Conservation (phyloP, 345 rosid species). For the Euphorbia peplus region DNA sequence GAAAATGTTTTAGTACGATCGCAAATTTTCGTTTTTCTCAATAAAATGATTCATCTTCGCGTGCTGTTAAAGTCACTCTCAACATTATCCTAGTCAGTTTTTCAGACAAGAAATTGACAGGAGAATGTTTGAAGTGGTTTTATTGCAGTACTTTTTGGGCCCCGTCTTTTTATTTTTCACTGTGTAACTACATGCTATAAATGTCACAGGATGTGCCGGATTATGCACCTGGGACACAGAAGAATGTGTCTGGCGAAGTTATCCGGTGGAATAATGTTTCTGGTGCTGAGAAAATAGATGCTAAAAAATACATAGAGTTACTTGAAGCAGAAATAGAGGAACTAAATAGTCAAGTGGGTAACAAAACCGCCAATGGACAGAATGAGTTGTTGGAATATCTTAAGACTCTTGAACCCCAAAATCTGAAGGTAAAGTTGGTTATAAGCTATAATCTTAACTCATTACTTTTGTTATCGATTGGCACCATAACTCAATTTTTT, state of each 20-base stretch:
- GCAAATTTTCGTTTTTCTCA: no score
- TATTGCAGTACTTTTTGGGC: neutral
- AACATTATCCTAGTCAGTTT: no score
- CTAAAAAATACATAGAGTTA: slow-evolving; percentile 80
- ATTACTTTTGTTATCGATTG: neutral
- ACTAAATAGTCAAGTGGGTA: slow-evolving; percentile 66
- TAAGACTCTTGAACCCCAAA: slow-evolving; percentile 89
- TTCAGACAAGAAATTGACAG: no score
- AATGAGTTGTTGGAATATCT: slow-evolving; percentile 89
- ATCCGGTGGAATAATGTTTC: slow-evolving; percentile 85
- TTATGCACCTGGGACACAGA: slow-evolving; percentile 93
- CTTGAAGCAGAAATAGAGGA: slow-evolving; percentile 97
- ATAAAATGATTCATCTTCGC: no score
- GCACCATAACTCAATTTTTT: no score
- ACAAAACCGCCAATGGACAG: slow-evolving; percentile 59
- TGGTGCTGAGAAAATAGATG: slow-evolving; percentile 88
- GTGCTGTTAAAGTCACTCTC: no score
- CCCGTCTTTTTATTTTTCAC: neutral
- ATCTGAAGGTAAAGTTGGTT: slow-evolving; percentile 65
- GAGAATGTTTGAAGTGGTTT: no score
- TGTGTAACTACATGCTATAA: slow-evolving; percentile 9
- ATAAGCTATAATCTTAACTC: neutral
- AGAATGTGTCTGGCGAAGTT: slow-evolving; percentile 91
- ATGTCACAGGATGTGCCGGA: slow-evolving; percentile 54
- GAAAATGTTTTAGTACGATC: no score